Evolutionary conservation across 2,329 filamentous ascomycete genomes (phyloP), one percentile per base, ranked within the genome.

Genomic region (Ophiostoma ips): DNA sequence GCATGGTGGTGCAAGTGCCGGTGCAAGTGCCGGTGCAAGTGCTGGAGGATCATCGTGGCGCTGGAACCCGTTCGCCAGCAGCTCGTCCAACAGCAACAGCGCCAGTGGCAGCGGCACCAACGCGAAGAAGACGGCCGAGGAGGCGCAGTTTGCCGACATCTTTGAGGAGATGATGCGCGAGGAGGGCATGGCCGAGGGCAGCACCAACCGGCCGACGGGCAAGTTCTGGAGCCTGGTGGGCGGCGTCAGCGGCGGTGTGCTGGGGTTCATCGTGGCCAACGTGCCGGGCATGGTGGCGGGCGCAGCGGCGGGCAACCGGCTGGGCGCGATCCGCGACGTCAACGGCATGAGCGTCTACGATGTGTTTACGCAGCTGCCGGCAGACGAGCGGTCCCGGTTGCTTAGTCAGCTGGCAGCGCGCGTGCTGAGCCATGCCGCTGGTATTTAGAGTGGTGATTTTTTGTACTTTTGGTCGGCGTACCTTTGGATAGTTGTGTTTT

Each of bases 241-340:
- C 3, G 88, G 87, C 1, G 65, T 90, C 37, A 92, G 87, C 61
- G 92, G 92, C 31, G 90, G 83, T 12, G 86, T 87, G 3, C 76
- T 98, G 64, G 92, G 92, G 0, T 96, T 96, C 65, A 98, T 98
- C 58, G 76, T 96, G 24, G 92, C 83, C 28, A 96, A 96, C 63
- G 79, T 95, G 46, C 86, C 90, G 0, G 92, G 92, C 0, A 75
- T 90, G 60, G 66, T 96, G 35, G 90, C 90, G 0, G 92, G 92
- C 3, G 87, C 87, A 2, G 89, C 95, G 2, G 90, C 89, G 0
- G 92, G 92, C 11, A 96, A 95, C 67, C 70, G 89, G 48, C 68
- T 96, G n/a, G 92, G 92, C 1, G 86, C 87, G 7, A 78, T 98
- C 18, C 74, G 92, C 51, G 92, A 98, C 67, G 80, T 84, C 31